Evolutionary conservation across 495 filamentous ascomycete genomes (phyloP).

Genomic region (Aspergillus cristatus): DNA sequence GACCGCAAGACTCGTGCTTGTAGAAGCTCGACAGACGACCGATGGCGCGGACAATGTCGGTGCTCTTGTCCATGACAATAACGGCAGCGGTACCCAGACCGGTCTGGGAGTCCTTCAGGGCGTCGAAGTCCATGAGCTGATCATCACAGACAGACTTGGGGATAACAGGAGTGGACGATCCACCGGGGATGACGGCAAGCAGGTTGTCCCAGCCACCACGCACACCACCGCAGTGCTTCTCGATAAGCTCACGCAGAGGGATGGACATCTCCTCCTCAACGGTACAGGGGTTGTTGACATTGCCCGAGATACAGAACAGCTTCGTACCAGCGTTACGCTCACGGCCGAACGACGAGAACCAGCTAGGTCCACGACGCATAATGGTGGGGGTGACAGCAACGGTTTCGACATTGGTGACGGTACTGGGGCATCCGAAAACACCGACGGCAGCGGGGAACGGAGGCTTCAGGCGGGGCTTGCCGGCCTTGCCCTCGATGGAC

Average conservation of each 20-base stretch:
- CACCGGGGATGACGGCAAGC: constrained; percentile 87
- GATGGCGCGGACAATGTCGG: constrained; percentile 91
- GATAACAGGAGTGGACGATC: constrained; percentile 91
- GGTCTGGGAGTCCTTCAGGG: constrained; percentile 91
- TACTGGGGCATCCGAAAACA: constrained; percentile 94
- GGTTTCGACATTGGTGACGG: constrained; percentile 97
- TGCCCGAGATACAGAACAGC: constrained; percentile 95
- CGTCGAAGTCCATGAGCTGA: constrained; percentile 98
- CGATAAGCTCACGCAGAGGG: constrained; percentile 85
- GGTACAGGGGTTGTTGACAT: constrained; percentile 97
- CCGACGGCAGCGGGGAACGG: constrained; percentile 96
- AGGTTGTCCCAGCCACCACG: constrained; percentile 97
- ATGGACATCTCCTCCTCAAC: constrained; percentile 99
- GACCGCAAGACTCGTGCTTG: constrained; percentile 94
- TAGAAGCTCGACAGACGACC: constrained; percentile 91
- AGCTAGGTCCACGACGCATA: constrained; percentile 79
- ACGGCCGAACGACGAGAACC: constrained; percentile 89
- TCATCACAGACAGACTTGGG: constrained; percentile 81
- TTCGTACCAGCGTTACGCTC: constrained; percentile 95
- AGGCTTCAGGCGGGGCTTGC: constrained; percentile 96
- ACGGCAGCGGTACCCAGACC: constrained; percentile 97
- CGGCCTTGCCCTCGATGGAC: constrained; percentile 94
- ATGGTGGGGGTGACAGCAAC: constrained; percentile 93
- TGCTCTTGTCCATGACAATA: constrained; percentile 97
- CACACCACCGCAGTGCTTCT: constrained; percentile 95